Percentiles rank a stretch among this genome's conserved stretches.
These are phyloP conservation scores for Ambrosiella cleistominuta DNA, from an alignment of 2,329 filamentous ascomycete genomes.

Conservation along the genomic window DNA sequence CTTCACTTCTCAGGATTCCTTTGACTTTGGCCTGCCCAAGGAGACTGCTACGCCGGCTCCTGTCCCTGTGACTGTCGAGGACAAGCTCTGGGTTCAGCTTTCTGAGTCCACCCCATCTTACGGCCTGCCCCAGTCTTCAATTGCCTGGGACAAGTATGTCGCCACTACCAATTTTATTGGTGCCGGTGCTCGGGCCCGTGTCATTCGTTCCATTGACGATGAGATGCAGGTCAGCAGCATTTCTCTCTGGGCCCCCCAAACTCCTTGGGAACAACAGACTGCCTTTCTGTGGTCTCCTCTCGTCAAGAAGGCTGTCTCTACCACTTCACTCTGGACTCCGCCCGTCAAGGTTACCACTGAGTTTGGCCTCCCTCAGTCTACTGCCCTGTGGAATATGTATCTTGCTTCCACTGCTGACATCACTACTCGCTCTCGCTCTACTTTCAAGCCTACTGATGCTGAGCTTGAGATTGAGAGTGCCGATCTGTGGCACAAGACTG, in stretches of 20 bases:
- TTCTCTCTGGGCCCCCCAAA: conserved; percentile 1
- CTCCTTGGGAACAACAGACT: conserved; percentile 14
- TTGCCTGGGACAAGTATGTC: conserved; percentile 9
- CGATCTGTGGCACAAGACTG: conserved; percentile 9
- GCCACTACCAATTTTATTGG: background rate
- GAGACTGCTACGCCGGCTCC: background rate
- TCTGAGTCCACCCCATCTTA: background rate
- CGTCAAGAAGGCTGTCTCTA: background rate
- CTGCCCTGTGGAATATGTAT: conserved; percentile 12
- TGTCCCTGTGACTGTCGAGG: background rate
- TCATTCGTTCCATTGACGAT: background rate
- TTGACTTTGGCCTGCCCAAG: background rate
- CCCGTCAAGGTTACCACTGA: background rate
- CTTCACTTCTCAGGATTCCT: conserved; percentile 3
- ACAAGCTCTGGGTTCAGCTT: conserved; percentile 5
- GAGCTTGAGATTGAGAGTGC: conserved; percentile 2
- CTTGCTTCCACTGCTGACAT: conserved; percentile 1
- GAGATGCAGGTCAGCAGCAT: conserved; percentile 5
- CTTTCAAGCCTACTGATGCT: background rate
- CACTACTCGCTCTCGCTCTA: background rate
- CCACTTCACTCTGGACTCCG: conserved; percentile 4
- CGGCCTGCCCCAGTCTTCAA: conserved; percentile 7
- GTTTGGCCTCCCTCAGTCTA: conserved; percentile 9
- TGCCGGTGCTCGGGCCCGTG: background rate
- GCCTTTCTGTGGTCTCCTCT: conserved; percentile 15